phyloP scores from a whole-genome alignment of 306 rosid genomes.

The Inga oerstediana region DNA sequence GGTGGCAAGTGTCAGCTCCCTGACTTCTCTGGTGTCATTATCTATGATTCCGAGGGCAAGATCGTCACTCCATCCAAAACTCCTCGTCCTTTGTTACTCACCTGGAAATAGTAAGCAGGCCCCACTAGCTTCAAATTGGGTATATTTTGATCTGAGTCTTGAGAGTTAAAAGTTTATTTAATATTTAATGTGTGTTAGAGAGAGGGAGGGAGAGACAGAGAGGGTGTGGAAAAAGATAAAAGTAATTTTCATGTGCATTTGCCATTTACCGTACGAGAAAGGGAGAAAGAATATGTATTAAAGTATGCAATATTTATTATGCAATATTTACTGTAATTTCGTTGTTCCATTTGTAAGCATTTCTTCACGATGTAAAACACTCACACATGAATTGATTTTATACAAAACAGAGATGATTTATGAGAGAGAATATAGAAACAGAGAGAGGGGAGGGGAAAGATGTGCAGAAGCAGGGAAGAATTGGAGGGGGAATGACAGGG shows the following conservation, averaged over 20 bases:
- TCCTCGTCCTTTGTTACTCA: slow-evolving; percentile 51
- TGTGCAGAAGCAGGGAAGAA: too few relatives aligned
- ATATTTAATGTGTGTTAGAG: background rate
- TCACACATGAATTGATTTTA: too few relatives aligned
- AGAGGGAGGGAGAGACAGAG: background rate
- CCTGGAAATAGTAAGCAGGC: slow-evolving; percentile 55
- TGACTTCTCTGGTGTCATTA: slow-evolving; percentile 87
- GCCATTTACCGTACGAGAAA: background rate
- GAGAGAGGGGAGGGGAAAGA: too few relatives aligned
- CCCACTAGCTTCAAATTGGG: background rate
- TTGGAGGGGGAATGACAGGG: too few relatives aligned
- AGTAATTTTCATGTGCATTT: background rate
- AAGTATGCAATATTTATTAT: background rate
- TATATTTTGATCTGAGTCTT: background rate
- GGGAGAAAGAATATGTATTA: background rate
- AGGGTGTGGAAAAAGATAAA: background rate
- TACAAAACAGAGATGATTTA: too few relatives aligned
- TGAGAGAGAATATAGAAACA: too few relatives aligned
- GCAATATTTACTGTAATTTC: too few relatives aligned
- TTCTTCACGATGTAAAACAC: too few relatives aligned
- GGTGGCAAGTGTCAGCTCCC: slow-evolving; percentile 95
- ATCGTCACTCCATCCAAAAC: slow-evolving; percentile 52
- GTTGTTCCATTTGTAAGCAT: too few relatives aligned
- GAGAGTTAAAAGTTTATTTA: background rate
- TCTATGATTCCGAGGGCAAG: slow-evolving; percentile 71